Evolutionary conservation across 2,329 filamentous ascomycete genomes (phyloP).

Genomic region (Immersiporthe knoxdaviesiana): DNA sequence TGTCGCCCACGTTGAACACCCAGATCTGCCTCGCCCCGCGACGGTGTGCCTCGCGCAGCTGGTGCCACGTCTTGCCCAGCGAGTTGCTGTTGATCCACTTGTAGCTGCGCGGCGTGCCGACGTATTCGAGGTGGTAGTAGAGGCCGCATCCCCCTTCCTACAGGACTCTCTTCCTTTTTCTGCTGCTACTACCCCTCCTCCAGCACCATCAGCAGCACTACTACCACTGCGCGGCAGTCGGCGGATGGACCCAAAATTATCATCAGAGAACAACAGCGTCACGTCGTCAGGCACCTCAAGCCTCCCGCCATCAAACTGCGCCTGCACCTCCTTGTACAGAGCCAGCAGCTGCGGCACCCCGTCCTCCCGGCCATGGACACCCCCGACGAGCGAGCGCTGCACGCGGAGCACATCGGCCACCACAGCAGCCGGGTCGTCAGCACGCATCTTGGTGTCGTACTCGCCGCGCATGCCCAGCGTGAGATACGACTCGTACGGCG

Average conservation of each 20-base stretch:
- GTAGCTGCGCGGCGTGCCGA: slow-evolving; percentile 62
- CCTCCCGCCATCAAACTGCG: slow-evolving; percentile 61
- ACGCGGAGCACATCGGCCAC: slow-evolving; percentile 58
- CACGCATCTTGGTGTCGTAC: slow-evolving; percentile 56
- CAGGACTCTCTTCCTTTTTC: slow-evolving; percentile 57
- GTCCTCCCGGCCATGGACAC: slow-evolving; percentile 52
- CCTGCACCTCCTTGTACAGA: slow-evolving; percentile 68
- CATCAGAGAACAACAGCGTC: slow-evolving; percentile 64
- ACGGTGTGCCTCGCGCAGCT: slow-evolving; percentile 56
- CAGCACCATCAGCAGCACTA: too few relatives aligned
- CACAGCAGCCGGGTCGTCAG: slow-evolving; percentile 54
- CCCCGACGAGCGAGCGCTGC: slow-evolving; percentile 56
- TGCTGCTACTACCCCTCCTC: too few relatives aligned
- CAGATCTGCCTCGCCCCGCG: slow-evolving; percentile 62
- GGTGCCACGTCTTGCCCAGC: slow-evolving; percentile 36
- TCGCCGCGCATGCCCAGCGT: slow-evolving; percentile 64
- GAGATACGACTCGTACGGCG: slow-evolving; percentile 61
- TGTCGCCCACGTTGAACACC: slow-evolving; percentile 68
- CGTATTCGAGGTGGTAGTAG: slow-evolving; percentile 64
- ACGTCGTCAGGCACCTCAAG: slow-evolving; percentile 63
- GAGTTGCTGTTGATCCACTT: slow-evolving; percentile 67
- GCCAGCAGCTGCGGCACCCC: slow-evolving; percentile 59
- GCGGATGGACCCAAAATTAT: slow-evolving; percentile 64
- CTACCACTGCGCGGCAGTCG: slow-evolving; percentile 59
- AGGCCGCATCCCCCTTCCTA: slow-evolving; percentile 62